phyloP scores from a whole-genome alignment of 495 filamentous ascomycete species.

The Tetracladium marchalianum region DNA sequence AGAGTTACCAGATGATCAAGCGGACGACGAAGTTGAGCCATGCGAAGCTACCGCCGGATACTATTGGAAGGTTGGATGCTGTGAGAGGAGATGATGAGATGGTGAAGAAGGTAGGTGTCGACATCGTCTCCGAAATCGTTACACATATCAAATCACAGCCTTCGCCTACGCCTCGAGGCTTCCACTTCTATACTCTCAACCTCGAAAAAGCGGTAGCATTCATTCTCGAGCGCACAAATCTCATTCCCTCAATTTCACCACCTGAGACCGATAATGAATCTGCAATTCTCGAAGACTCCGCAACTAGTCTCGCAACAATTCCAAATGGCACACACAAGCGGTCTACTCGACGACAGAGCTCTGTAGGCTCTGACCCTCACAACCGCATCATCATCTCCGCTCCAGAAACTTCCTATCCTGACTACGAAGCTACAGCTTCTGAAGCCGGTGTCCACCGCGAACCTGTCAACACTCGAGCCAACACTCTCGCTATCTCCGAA shows the following conservation, averaged over 20 bases:
- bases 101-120: conserved; percentile 67
- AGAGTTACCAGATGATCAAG: conserved; percentile 91
- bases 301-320: conserved; percentile 15
- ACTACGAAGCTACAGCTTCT: conserved; percentile 55
- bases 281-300: conserved; percentile 22
- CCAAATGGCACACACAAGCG: conserved; percentile 22
- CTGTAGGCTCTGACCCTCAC: conserved; percentile 55
- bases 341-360: conserved; percentile 29
- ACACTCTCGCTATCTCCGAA: conserved; percentile 86
- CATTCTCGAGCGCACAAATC: conserved; percentile 73
- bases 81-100: conserved; percentile 86
- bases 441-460: conserved; percentile 55
- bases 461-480: conserved; percentile 54
- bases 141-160: conserved; percentile 56
- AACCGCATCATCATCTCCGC: conserved; percentile 76
- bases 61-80: conserved; percentile 63
- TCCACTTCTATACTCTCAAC: conserved; percentile 97
- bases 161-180: conserved; percentile 55
- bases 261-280: conserved; percentile 21
- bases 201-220: conserved; percentile 93
- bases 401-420: conserved; percentile 33
- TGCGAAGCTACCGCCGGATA: conserved; percentile 60
- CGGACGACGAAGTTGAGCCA: conserved; percentile 93
- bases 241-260: conserved; percentile 53
- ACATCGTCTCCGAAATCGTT: conserved; percentile 63